A percentile compares a stretch with the other conserved stretches of the same genome.
Evolutionary conservation across 495 filamentous ascomycete species (phyloP).

Genomic region (Parmelia sp.): DNA sequence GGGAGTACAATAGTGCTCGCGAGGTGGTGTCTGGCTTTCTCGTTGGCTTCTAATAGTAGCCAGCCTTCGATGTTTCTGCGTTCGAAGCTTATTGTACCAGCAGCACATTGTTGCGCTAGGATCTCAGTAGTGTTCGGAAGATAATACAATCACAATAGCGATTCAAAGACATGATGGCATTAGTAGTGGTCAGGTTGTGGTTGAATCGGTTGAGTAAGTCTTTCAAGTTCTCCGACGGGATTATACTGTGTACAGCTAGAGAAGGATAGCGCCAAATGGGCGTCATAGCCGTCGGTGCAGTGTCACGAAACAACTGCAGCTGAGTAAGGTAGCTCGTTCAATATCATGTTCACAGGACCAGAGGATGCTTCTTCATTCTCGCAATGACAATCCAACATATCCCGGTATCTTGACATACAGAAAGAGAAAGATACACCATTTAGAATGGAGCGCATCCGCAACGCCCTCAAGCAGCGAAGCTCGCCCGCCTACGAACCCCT

Average conservation of each 20-base stretch:
- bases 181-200: too few species aligned
- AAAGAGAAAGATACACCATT: too few species aligned
- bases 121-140: too few species aligned
- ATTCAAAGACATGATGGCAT: not conserved
- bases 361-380: not conserved
- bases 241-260: not conserved
- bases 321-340: too few species aligned
- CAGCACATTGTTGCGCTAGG: not conserved
- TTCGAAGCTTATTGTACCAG: not conserved
- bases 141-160: not conserved
- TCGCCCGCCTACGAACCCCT: slow-evolving; percentile 25
- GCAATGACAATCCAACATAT: not conserved
- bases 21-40: slow-evolving; percentile 1
- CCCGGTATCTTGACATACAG: not conserved
- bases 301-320: slow-evolving; percentile 2
- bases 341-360: too few species aligned
- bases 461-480: slow-evolving; percentile 21
- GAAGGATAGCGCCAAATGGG: not conserved
- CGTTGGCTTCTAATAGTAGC: not conserved
- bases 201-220: too few species aligned
- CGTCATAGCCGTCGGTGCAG: not conserved
- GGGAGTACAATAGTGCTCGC: not conserved
- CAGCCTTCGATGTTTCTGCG: not conserved
- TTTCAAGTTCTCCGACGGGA: not conserved
- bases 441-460: slow-evolving; percentile 25